These are phyloP conservation scores for Prillingera fragicola DNA, from an alignment of 1,284 basidiomycete genomes.

Conservation along the genomic window DNA sequence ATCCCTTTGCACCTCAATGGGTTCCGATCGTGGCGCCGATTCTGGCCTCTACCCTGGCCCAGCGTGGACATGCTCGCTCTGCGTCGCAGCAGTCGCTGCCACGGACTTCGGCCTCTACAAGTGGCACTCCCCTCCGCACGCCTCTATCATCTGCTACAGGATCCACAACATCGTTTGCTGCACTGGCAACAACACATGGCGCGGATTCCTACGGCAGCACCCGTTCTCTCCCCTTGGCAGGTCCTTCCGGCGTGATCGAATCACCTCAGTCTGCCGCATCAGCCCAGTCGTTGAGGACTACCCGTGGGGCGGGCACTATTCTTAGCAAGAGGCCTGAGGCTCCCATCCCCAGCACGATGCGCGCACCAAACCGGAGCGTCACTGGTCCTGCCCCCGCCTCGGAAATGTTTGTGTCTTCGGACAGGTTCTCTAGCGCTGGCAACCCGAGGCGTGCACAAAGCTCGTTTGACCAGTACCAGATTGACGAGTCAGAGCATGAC, in stretches of 20 bases:
- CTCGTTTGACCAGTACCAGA: conserved; percentile 5
- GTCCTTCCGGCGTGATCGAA: too few relatives aligned
- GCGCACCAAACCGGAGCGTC: conserved; percentile 3
- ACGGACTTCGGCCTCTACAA: too few relatives aligned
- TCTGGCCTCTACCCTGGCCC: conserved; percentile 18
- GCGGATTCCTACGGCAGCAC: neutral
- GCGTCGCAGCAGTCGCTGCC: conserved; percentile 10
- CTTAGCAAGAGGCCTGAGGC: conserved; percentile 2
- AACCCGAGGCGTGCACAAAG: conserved; percentile 12
- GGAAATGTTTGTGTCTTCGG: neutral
- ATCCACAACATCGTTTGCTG: conserved; percentile 1
- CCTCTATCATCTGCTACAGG: neutral
- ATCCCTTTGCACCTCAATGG: conserved; percentile 90
- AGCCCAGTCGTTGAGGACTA: conserved; percentile 6
- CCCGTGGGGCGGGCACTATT: neutral
- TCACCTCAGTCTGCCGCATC: conserved; percentile 2
- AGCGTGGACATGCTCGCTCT: conserved; percentile 4
- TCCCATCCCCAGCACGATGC: neutral
- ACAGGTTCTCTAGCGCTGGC: conserved; percentile 1
- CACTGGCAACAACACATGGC: neutral
- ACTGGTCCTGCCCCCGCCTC: conserved; percentile 7
- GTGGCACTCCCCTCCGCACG: conserved; percentile 1
- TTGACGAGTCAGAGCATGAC: conserved; percentile 11
- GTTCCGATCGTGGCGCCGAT: conserved; percentile 73
- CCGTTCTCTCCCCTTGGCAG: neutral